A percentile compares a stretch with the other conserved stretches of the same genome.
Conservation (phyloP, 2,329 filamentous ascomycete genomes). For the Chrysoporthe puriensis region DNA sequence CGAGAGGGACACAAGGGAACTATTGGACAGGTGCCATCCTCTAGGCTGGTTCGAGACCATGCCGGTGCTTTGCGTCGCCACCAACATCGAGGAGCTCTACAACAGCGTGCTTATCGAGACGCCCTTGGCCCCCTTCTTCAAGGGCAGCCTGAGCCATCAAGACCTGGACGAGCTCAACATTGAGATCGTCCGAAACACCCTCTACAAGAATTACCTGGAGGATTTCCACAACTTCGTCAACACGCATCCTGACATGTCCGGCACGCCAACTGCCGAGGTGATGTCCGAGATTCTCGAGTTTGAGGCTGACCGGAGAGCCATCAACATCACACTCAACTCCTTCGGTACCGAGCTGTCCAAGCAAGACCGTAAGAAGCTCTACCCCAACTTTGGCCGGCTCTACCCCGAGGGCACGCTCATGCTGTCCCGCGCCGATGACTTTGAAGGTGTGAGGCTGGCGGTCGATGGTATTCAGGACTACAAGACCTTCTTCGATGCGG, state of each 20-base stretch:
- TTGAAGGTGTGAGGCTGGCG: constrained; percentile 89
- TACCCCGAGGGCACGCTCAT: constrained; percentile 95
- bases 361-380: constrained; percentile 92
- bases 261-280: constrained; percentile 88
- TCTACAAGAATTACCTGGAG: constrained; percentile 99
- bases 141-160: constrained; percentile 92
- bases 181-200: constrained; percentile 96
- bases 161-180: constrained; percentile 99
- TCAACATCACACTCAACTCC: constrained; percentile 99
- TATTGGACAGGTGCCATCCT: constrained; percentile 93
- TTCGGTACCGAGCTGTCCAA: constrained; percentile 97
- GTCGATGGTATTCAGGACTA: constrained; percentile 94
- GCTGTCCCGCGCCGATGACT: constrained; percentile 91
- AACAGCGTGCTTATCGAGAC: constrained; percentile 98
- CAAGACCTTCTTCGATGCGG: constrained; percentile 93
- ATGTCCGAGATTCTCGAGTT: constrained; percentile 97
- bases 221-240: constrained; percentile 97
- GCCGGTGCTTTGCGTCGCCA: constrained; percentile 96
- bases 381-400: constrained; percentile 86
- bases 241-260: constrained; percentile 80
- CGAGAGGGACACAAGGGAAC: constrained; percentile 93
- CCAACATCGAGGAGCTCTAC: constrained; percentile 98
- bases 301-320: constrained; percentile 92
- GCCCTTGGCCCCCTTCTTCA: constrained; percentile 94
- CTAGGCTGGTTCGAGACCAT: constrained; percentile 99